Evolutionary conservation across 2,329 filamentous ascomycete species (phyloP), one percentile per base, ranked within the genome.

Genomic region (Sporothrix phasma): DNA sequence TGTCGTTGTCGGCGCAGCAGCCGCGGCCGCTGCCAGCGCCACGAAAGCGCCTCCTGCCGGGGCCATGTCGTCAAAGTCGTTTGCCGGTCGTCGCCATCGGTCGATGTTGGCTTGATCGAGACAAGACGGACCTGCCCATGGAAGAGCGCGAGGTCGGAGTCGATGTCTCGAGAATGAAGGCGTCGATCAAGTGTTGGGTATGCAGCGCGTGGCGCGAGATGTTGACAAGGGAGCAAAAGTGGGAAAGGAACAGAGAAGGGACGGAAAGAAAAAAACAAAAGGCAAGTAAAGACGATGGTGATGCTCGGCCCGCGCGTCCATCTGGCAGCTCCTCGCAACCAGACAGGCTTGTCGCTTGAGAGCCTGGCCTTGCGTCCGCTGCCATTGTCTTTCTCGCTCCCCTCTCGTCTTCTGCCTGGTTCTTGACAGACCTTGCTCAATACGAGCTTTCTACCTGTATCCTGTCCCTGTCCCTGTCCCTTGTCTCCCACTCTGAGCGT

Each of bases 361-460:
- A n/a, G n/a, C n/a, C n/a, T n/a, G n/a, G n/a, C n/a, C n/a, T n/a
- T n/a, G n/a, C n/a, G n/a, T n/a, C n/a, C n/a, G n/a, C n/a, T n/a
- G n/a, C n/a, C n/a, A n/a, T n/a, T n/a, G n/a, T n/a, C n/a, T n/a
- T n/a, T n/a, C n/a, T n/a, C n/a, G n/a, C n/a, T n/a, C n/a, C n/a
- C n/a, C n/a, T n/a, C n/a, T n/a, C n/a, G n/a, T n/a, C n/a, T n/a
- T n/a, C n/a, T n/a, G n/a, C 31, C 56, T 45, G 56, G 8, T 59
- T 45, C 56, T 59, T 59, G 56, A 39, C 56, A 43, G 24, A 3
- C 17, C 37, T 59, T 6, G 31, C 17, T 31, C 56, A 59, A 59
- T 59, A 59, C 56, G 56, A 59, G 56, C 24, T 59, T 59, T 59
- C 31, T n/a, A n/a, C n/a, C n/a, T n/a, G n/a, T n/a, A n/a, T n/a